Evolutionary conservation across 1,139 yeast genomes (phyloP).

Genomic region (Yamadazyma pseudoaaseri): DNA sequence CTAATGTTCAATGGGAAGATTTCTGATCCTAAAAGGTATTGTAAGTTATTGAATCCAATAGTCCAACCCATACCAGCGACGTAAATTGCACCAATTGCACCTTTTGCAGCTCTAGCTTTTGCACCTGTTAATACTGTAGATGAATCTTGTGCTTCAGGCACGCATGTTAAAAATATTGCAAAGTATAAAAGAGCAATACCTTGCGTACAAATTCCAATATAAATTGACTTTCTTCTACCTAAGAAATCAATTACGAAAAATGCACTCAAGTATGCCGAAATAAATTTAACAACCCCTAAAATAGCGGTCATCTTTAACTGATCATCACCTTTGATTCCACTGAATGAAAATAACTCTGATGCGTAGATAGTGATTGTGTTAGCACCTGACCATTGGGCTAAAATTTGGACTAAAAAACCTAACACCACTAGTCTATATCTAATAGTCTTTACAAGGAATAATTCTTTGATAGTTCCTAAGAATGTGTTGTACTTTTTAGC

Average conservation of each 20-base stretch:
- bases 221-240: slow-evolving; percentile 44
- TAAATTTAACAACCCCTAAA: slow-evolving; percentile 48
- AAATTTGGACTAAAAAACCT: slow-evolving; percentile 44
- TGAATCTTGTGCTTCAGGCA: slow-evolving; percentile 42
- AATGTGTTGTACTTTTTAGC: slow-evolving; percentile 21
- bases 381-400: slow-evolving; percentile 66
- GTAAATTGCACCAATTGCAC: slow-evolving; percentile 53
- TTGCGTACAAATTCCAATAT: slow-evolving; percentile 39
- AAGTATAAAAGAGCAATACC: slow-evolving; percentile 31
- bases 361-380: slow-evolving; percentile 63
- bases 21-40: slow-evolving; percentile 59
- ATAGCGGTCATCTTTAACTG: slow-evolving; percentile 46
- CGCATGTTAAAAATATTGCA: slow-evolving; percentile 47
- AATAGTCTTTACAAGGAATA: slow-evolving; percentile 32
- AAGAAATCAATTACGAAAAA: slow-evolving; percentile 48
- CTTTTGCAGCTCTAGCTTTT: slow-evolving; percentile 40
- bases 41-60: slow-evolving; percentile 59
- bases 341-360: slow-evolving; percentile 50
- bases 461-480: slow-evolving; percentile 26
- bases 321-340: slow-evolving; percentile 42
- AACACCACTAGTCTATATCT: slow-evolving; percentile 46
- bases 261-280: slow-evolving; percentile 43
- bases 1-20: slow-evolving; percentile 57
- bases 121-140: slow-evolving; percentile 27
- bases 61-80: slow-evolving; percentile 62